Conservation (phyloP, 1,139 yeast genomes). For the Wickerhamomyces sp. region DNA sequence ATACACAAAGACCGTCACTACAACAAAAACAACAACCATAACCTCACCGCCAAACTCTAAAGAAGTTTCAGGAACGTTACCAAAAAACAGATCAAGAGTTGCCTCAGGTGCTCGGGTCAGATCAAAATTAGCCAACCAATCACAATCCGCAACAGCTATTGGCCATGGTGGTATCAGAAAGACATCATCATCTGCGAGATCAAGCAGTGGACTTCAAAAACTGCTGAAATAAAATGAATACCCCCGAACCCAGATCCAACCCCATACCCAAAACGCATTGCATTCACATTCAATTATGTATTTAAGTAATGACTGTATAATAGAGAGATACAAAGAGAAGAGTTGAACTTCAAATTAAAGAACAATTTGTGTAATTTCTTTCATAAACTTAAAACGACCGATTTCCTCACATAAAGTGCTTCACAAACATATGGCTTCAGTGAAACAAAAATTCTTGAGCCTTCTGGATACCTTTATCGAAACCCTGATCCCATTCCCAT, state of each 20-base stretch:
- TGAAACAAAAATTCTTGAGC: conserved; percentile 13
- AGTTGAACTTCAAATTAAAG: too few relatives aligned
- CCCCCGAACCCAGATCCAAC: background rate
- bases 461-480: conserved; percentile 48
- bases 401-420: too few relatives aligned
- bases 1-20: conserved; percentile 43
- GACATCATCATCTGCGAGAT: conserved; percentile 19
- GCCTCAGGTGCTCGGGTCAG: conserved; percentile 30
- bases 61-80: conserved; percentile 15
- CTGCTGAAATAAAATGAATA: conserved; percentile 1
- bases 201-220: conserved; percentile 20
- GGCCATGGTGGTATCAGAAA: conserved; percentile 24
- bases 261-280: too few relatives aligned
- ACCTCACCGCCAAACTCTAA: conserved; percentile 32
- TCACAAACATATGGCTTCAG: too few relatives aligned
- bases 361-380: too few relatives aligned
- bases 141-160: conserved; percentile 12
- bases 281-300: too few relatives aligned
- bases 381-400: too few relatives aligned
- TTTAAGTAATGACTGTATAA: too few relatives aligned
- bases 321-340: too few relatives aligned
- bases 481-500: conserved; percentile 94
- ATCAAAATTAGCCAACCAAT: conserved; percentile 20
- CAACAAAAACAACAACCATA: conserved; percentile 45
- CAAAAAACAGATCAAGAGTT: conserved; percentile 21